Base-by-base conservation (phyloP, 1,139 yeast species). In the Debaryomyces robertsiae region DNA sequence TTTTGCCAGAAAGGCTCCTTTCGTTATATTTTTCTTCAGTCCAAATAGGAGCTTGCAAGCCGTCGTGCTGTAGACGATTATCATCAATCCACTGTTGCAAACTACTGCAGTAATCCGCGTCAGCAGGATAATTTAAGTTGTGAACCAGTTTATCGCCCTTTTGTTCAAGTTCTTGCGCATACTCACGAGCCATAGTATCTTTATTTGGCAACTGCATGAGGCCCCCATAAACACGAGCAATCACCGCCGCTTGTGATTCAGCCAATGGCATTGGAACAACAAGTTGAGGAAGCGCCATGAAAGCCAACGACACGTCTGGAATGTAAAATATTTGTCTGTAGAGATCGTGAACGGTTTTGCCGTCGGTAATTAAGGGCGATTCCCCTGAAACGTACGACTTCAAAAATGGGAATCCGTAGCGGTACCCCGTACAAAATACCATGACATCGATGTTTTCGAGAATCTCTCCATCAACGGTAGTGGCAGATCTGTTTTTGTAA, bases 341-440 rank as follows among this genome's bases (percentile, higher is more conserved):
- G 10, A 76, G 35, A 33, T 65, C 52, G 29, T 63, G 54, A 13
- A 73, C 54, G 32, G 57, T 62, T 4, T 46, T 39, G 9, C 76
- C 75, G 40, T 65, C 63, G 9, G 63, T 55, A 18, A 63, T 47
- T 5, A 63, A 49, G n/a, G 59, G 57, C 7, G 52, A 49, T 2
- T 40, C 50, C 10, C 61, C 61, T 5, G 53, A 50, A 3, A 43
- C 33, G 40, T 65, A 59, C 10, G 61, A 50, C 39, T 62, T 58
- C 39, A 75, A 55, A 44, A 75, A 75, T 5, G 79, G 78, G 25
- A 71, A 45, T 38, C 61, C 60, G 51, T 72, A 73, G 19, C 69
- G 54, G 49, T 74, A 75, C 4, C 81, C 81, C 2, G 81, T 76
- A 52, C 79, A 75, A 47, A 70, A 73, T 3, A 76, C 56, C 2